Evolutionary conservation across 2,329 filamentous ascomycete species (phyloP), one percentile per base, ranked within the genome.

Genomic region (Calonectria leucothoes): DNA sequence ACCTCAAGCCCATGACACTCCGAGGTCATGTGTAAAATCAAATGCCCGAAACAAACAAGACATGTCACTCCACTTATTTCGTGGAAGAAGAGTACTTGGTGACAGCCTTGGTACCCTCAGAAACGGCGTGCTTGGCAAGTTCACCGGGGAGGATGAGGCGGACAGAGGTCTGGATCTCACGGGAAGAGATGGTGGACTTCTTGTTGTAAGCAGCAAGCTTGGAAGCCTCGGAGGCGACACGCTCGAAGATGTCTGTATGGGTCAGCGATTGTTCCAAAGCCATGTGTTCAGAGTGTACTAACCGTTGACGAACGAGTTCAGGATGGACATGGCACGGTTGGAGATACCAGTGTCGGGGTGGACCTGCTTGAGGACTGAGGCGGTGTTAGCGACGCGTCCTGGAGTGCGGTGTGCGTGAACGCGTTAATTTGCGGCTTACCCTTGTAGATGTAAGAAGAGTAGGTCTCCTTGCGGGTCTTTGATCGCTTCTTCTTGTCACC

Each of bases 401-500:
- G 48, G 14, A 25, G 12, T 39, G 31, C 49, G 65, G 73, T 61
- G 69, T 64, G 72, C 63, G 45, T 25, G 59, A 35, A 31, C 74
- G 73, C 78, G 69, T 66, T 52, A 33, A 42, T 29, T 68, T 31
- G n/a, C 17, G 63, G 77, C 81, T 87, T 85, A 98, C 96, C 97
- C 92, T 98, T 99, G 94, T 98, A 99, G 89, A 99, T 99, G 93
- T 99, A 99, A 70, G 95, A 97, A 82, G 94, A 97, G 91, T 99
- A 99, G n/a, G 97, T 99, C 92, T 99, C 97, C 94, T 98, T 98
- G 89, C 97, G 94, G 81, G 96, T 95, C 96, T 99, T 99, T 90
- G 95, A 98, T 85, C 97, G 95, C 96, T 98, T 99, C 95, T 99
- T 99, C 95, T 98, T 98, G 83, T 98, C 97, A 79, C 97, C 97